phyloP scores from a whole-genome alignment of 2,329 filamentous ascomycete genomes.

The Sporothrix pseudoabietina region DNA sequence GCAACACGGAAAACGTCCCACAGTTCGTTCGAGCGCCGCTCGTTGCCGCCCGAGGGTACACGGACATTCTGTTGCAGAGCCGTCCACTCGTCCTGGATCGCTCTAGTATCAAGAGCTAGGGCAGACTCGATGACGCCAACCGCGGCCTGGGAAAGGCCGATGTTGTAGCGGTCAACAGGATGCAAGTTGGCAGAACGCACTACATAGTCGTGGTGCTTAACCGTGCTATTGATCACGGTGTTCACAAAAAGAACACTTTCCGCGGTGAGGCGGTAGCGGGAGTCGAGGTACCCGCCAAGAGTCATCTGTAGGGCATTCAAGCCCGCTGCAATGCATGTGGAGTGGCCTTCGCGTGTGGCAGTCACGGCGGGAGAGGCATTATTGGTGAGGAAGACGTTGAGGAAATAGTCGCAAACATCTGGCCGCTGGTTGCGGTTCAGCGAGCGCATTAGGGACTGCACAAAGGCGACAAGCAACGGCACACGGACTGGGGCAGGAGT shows the following conservation, averaged over 20 bases:
- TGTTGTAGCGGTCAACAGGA: constrained; percentile 49
- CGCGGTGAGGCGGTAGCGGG: constrained; percentile 47
- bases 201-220: constrained; percentile 64
- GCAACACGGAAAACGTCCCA: constrained; percentile 76
- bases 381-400: constrained; percentile 66
- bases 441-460: constrained; percentile 74
- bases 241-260: constrained; percentile 59
- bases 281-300: constrained; percentile 55
- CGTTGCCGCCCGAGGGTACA: constrained; percentile 66
- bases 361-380: constrained; percentile 49
- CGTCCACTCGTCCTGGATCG: constrained; percentile 67
- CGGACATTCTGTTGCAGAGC: constrained; percentile 61
- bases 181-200: constrained; percentile 54
- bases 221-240: constrained; percentile 65
- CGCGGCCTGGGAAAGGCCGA: constrained; percentile 57
- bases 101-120: constrained; percentile 70
- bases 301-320: constrained; percentile 62
- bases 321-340: constrained; percentile 65
- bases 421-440: constrained; percentile 69
- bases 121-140: constrained; percentile 67
- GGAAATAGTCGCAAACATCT: constrained; percentile 77
- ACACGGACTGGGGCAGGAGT: neutral
- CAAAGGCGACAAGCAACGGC: constrained; percentile 71
- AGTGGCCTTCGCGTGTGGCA: constrained; percentile 58
- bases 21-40: constrained; percentile 70